Conservation (phyloP, 306 rosid genomes). For the Begonia loranthoides region DNA sequence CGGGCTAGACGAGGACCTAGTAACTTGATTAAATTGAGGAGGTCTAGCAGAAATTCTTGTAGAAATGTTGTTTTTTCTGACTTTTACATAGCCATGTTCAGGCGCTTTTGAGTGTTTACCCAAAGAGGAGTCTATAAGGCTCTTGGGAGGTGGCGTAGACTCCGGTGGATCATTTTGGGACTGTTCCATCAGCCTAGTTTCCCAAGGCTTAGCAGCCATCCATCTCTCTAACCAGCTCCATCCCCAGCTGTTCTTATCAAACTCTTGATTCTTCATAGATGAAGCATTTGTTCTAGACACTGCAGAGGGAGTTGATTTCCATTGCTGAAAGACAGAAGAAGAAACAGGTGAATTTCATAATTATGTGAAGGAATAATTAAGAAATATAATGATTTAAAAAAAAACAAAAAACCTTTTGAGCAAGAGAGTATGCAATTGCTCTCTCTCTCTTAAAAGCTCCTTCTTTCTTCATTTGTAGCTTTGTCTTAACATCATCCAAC, state of each 20-base stretch:
- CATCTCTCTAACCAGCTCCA: conserved; percentile 99
- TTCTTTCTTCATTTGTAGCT: conserved; percentile 78
- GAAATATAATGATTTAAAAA: not conserved
- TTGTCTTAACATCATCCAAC: conserved; percentile 56
- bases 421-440: conserved; percentile 81
- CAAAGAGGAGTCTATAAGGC: conserved; percentile 26
- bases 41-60: conserved; percentile 85
- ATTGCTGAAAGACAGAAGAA: conserved; percentile 37
- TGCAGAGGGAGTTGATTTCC: conserved; percentile 45
- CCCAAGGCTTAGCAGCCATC: conserved; percentile 99
- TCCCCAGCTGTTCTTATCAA: conserved; percentile 61
- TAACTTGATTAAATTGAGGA: conserved; percentile 41
- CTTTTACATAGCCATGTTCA: conserved; percentile 37
- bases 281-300: conserved; percentile 24
- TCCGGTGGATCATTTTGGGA: conserved; percentile 34
- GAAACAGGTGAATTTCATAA: not conserved
- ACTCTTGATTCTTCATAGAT: conserved; percentile 35
- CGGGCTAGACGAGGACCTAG: conserved; percentile 90
- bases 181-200: conserved; percentile 79
- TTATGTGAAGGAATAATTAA: not conserved
- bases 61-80: conserved; percentile 70
- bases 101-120: conserved; percentile 31
- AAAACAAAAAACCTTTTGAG: conserved; percentile 55
- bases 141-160: conserved; percentile 56
- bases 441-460: conserved; percentile 96